A percentile compares a stretch with the other conserved stretches of the same genome.
Evolutionary conservation across 164 flowering plant genomes (phyloP).

Genomic region (Echeveria elegans): DNA sequence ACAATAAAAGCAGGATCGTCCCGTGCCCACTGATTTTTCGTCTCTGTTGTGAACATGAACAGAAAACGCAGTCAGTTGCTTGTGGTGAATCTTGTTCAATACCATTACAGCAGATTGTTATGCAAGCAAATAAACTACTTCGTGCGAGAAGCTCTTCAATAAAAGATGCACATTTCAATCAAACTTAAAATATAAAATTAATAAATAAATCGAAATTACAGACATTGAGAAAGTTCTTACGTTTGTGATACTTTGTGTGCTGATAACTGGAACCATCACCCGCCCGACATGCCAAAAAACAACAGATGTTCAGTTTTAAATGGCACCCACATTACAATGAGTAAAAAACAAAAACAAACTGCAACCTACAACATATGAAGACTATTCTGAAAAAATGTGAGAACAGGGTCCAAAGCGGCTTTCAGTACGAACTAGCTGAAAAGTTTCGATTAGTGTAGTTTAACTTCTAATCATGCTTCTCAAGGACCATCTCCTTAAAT

Average conservation of each 20-base stretch:
- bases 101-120: not conserved
- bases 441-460: no score
- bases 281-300: not conserved
- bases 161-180: slow-evolving; percentile 1
- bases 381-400: not conserved
- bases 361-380: not conserved
- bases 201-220: not conserved
- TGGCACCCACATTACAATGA: no score
- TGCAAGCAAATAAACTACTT: not conserved
- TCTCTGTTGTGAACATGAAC: slow-evolving; percentile 51
- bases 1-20: slow-evolving; percentile 99
- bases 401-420: no score
- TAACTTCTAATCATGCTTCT: no score
- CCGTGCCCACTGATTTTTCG: slow-evolving; percentile 99
- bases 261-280: slow-evolving; percentile 30
- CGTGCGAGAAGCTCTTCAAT: not conserved
- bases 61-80: slow-evolving; percentile 10
- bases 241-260: slow-evolving; percentile 98
- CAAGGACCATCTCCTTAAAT: not conserved
- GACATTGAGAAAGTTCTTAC: slow-evolving; percentile 49
- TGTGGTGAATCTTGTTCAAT: no score
- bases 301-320: not conserved
- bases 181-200: not conserved
- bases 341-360: not conserved
- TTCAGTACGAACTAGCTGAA: no score